Conservation (phyloP, 179 eudicot species). For the Corrigiola litoralis region DNA sequence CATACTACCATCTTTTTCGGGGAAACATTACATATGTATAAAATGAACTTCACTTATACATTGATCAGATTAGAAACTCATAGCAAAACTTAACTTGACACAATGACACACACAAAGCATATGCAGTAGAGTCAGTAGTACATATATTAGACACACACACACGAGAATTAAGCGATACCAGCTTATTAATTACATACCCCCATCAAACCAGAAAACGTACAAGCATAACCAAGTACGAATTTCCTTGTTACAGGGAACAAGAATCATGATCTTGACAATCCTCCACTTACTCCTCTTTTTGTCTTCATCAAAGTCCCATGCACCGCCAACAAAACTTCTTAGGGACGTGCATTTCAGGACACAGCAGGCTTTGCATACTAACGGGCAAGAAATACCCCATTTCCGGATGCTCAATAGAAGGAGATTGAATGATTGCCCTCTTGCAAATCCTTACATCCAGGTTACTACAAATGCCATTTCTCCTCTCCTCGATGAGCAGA, state of each 20-base stretch:
- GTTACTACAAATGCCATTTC: slow-evolving; percentile 30
- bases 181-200: too few relatives aligned
- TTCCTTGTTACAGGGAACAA: neutral
- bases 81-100: too few relatives aligned
- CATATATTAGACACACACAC: too few relatives aligned
- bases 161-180: too few relatives aligned
- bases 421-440: slow-evolving; percentile 31
- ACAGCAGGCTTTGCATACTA: neutral
- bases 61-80: too few relatives aligned
- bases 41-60: too few relatives aligned
- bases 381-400: slow-evolving; percentile 30
- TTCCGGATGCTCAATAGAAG: slow-evolving; percentile 56
- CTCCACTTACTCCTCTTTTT: neutral
- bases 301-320: neutral
- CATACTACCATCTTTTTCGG: too few relatives aligned
- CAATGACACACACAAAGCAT: too few relatives aligned
- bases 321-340: neutral
- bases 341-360: slow-evolving; percentile 11
- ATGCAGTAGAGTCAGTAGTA: too few relatives aligned
- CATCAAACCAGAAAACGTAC: neutral
- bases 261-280: neutral
- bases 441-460: slow-evolving; percentile 38
- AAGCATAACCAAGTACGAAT: neutral
- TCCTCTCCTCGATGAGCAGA: slow-evolving; percentile 42
- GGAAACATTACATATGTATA: too few relatives aligned